These are phyloP conservation scores for Apiospora hydei DNA, from an alignment of 2,329 filamentous ascomycete genomes.

Conservation along the genomic window DNA sequence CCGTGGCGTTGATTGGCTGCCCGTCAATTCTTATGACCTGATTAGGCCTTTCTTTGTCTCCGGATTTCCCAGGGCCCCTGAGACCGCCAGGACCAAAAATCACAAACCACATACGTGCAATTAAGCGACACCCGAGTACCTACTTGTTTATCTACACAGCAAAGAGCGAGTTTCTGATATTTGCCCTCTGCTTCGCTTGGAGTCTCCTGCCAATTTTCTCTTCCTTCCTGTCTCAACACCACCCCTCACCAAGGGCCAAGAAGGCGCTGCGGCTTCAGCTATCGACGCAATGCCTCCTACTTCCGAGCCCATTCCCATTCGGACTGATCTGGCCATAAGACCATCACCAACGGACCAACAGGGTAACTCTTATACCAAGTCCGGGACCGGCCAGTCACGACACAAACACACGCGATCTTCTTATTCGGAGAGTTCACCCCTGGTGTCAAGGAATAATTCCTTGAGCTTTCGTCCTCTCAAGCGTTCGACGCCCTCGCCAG, in stretches of 20 bases:
- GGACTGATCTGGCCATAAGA: constrained; percentile 42
- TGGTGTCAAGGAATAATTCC: constrained; percentile 66
- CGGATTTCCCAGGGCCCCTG: constrained; percentile 20
- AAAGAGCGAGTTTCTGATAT: constrained; percentile 2
- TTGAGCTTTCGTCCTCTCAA: constrained; percentile 67
- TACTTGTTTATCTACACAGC: constrained; percentile 12
- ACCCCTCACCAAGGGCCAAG: constrained; percentile 6
- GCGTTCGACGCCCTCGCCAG: constrained; percentile 63
- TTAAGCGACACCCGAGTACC: neutral
- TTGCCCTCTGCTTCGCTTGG: constrained; percentile 11
- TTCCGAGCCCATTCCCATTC: constrained; percentile 42
- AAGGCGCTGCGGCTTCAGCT: constrained; percentile 12
- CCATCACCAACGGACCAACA: constrained; percentile 38
- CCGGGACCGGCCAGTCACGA: constrained; percentile 41
- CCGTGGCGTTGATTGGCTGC: constrained; percentile 27
- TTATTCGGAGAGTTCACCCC: constrained; percentile 66
- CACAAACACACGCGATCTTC: constrained; percentile 70
- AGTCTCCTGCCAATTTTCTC: neutral
- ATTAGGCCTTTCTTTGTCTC: constrained; percentile 26
- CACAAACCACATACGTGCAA: constrained; percentile 9
- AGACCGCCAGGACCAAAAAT: constrained; percentile 8
- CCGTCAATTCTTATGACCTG: constrained; percentile 25
- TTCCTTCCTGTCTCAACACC: constrained; percentile 13
- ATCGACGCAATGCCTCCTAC: constrained; percentile 37
- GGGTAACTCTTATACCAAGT: constrained; percentile 36